Base-by-base conservation (phyloP, 345 rosid species). In the Eucalyptus pumila region DNA sequence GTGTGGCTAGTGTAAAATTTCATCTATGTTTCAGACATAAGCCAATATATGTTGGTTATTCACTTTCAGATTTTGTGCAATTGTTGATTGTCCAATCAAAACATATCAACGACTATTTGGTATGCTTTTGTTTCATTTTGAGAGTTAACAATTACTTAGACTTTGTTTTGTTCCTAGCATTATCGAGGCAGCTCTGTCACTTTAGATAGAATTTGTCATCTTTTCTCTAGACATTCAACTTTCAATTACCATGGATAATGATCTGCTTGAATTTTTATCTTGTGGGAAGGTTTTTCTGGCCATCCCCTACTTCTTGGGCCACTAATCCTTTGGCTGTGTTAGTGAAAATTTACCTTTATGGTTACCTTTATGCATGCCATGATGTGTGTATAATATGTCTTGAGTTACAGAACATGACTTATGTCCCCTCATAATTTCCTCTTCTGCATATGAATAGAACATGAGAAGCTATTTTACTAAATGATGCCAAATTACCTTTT, bases 1-100 rank as follows among this genome's bases (percentile, higher is more conserved):
- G 99, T 97, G 85, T 40, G 90, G 44, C 85, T 40, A 21, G 47
- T 76, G 85, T 40, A 76, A 76, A 76, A 11, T 40, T 76, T 40
- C 47, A 21, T 37, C 83, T 23, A 26, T 76, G 27, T 76, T 72
- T 76, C 85, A 40, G 47, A 40, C 27, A 76, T 76, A 72, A 72
- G 81, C 45, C 81, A 34, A 42, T 76, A 13, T 76, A 40, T 76
- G 85, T 76, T 76, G 47, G 83, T 11, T 72, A 11, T 21, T 76
- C 85, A 76, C 85, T 40, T 76, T 26, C 85, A 40, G 47, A 76
- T 76, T 76, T 76, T 76, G 85, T 76, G 85, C 85, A 40, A 37
- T 76, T 37, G 47, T 11, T 76, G 83, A 11, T 76, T 76, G 81
- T 72, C 81, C 42, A 69, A 69, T 69, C 0, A 34, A 34, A 16